Evolutionary conservation across 305 asterid species (phyloP).

Genomic region (Ajuga reptans): DNA sequence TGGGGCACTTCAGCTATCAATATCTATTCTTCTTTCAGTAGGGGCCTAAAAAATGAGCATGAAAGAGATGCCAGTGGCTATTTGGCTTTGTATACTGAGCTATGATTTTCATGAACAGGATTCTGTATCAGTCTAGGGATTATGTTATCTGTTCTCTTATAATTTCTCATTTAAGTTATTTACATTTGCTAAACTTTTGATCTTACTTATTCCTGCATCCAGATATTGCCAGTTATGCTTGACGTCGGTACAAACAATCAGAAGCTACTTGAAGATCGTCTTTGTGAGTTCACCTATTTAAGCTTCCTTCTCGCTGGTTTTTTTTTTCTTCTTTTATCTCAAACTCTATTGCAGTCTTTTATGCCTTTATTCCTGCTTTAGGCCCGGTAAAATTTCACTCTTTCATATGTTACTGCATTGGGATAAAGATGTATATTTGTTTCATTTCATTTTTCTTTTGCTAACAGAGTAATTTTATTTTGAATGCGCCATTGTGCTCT

Average conservation of each 20-base stretch:
- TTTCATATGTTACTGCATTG: background rate
- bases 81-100: constrained; percentile 12
- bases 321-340: constrained; percentile 10
- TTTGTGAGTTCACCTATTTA: constrained; percentile 63
- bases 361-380: constrained; percentile 14
- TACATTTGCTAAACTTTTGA: constrained; percentile 10
- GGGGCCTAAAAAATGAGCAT: background rate
- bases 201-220: constrained; percentile 23
- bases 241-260: constrained; percentile 97
- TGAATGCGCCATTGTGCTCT: background rate
- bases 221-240: constrained; percentile 99
- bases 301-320: background rate
- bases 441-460: background rate
- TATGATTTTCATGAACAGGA: constrained; percentile 11
- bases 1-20: background rate
- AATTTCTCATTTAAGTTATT: background rate
- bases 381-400: background rate
- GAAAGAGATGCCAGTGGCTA: constrained; percentile 1
- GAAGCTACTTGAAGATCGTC: constrained; percentile 81
- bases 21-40: background rate
- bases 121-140: background rate
- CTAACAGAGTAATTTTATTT: constrained; percentile 7
- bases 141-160: background rate
- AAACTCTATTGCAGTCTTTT: constrained; percentile 6
- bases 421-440: background rate